Percentiles rank a stretch among this genome's conserved stretches.
These are phyloP conservation scores for Macrophomina tecta DNA, from an alignment of 2,329 filamentous ascomycete species.

Conservation along the genomic window DNA sequence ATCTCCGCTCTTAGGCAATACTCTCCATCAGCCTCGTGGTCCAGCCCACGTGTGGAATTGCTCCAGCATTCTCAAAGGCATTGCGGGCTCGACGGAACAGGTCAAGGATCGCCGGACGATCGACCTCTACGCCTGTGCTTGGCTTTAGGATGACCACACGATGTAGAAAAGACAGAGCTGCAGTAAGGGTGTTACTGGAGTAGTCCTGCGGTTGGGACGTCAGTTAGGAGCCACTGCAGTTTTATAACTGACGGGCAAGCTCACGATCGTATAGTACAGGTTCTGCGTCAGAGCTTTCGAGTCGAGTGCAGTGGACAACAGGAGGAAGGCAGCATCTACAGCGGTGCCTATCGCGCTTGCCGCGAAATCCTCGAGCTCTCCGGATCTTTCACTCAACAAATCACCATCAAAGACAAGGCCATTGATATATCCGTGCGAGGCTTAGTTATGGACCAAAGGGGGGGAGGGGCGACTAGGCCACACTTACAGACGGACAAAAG, in stretches of 20 bases:
- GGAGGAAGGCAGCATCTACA: not conserved
- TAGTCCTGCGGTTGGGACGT: not conserved
- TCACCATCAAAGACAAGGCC: not conserved
- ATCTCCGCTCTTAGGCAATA: no score
- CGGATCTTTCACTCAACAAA: not conserved
- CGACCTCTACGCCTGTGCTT: not conserved
- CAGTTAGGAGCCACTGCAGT: not conserved
- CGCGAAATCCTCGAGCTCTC: not conserved
- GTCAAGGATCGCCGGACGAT: not conserved
- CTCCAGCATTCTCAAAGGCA: not conserved
- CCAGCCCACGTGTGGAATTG: not conserved
- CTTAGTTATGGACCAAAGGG: not conserved
- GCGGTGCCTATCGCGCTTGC: not conserved
- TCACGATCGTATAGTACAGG: slow-evolving; percentile 7
- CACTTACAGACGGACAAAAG: slow-evolving; percentile 3
- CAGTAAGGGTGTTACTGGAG: slow-evolving; percentile 4
- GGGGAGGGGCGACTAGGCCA: rapidly evolving
- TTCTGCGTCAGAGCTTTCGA: not conserved
- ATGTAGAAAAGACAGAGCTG: not conserved
- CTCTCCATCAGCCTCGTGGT: not conserved
- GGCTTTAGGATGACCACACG: not conserved
- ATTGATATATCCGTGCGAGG: not conserved
- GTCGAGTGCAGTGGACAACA: slow-evolving; percentile 4
- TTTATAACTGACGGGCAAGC: no score
- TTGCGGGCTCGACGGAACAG: not conserved